These are phyloP conservation scores for Haplographium delicatum DNA, from an alignment of 495 filamentous ascomycete species.

Conservation along the genomic window DNA sequence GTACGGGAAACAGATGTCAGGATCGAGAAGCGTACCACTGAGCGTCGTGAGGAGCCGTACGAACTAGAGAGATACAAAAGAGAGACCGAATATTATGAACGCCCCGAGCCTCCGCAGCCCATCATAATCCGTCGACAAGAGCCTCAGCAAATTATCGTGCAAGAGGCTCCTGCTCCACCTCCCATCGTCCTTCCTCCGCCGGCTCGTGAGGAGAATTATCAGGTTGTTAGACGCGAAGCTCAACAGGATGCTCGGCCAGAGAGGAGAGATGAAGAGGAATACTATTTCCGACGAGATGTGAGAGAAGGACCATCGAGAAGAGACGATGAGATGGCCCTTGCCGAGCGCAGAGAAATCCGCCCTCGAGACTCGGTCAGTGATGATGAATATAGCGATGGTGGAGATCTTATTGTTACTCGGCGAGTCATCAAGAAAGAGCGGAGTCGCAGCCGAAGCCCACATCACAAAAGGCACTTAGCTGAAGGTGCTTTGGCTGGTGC, in stretches of 20 bases:
- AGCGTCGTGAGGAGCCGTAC: conserved; percentile 24
- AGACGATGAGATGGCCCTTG: conserved; percentile 54
- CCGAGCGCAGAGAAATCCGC: conserved; percentile 35
- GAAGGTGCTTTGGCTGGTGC: conserved; percentile 80
- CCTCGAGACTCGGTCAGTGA: conserved; percentile 24
- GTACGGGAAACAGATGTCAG: conserved; percentile 33
- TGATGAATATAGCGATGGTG: conserved; percentile 27
- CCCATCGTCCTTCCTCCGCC: conserved; percentile 60
- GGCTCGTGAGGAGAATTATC: conserved; percentile 53
- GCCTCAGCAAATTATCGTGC: conserved; percentile 66
- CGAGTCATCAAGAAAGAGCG: conserved; percentile 25
- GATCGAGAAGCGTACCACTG: conserved; percentile 34
- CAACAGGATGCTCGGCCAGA: conserved; percentile 39
- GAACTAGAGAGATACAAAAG: conserved; percentile 59
- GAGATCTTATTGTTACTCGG: conserved; percentile 21
- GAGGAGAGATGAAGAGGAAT: conserved; percentile 48
- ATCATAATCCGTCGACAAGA: conserved; percentile 66
- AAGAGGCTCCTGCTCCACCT: conserved; percentile 60
- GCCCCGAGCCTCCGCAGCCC: conserved; percentile 49
- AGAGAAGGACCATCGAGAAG: conserved; percentile 37
- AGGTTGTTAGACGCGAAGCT: conserved; percentile 60
- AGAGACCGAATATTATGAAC: conserved; percentile 63
- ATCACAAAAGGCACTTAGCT: conserved; percentile 74
- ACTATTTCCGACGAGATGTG: conserved; percentile 59
- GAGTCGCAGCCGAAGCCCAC: conserved; percentile 29